These are phyloP conservation scores for Aspergillus clavatus DNA, from an alignment of 2,329 filamentous ascomycete genomes.

Conservation along the genomic window DNA sequence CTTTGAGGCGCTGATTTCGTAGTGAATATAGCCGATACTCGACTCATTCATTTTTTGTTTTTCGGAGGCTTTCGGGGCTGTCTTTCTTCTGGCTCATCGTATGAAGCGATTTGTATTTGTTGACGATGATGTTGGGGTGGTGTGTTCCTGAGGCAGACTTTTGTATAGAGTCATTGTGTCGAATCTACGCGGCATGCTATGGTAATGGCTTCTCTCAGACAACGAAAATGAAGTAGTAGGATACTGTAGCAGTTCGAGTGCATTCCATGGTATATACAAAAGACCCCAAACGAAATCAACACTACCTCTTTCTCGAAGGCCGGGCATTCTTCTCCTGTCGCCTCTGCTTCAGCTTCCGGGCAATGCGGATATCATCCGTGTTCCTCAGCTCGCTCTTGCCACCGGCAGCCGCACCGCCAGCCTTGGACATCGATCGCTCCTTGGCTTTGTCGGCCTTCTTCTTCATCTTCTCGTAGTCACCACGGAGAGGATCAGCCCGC, in stretches of 20 bases:
- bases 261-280: neutral
- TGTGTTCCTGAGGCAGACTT: too few species aligned
- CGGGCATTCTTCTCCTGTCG: constrained; percentile 83
- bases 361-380: constrained; percentile 78
- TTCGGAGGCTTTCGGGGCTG: too few species aligned
- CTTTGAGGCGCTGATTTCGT: too few species aligned
- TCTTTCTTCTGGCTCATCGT: too few species aligned
- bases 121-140: too few species aligned
- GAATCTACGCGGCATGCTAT: too few species aligned
- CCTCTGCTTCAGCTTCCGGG: constrained; percentile 69
- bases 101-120: too few species aligned
- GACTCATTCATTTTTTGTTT: too few species aligned
- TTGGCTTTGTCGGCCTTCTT: constrained; percentile 82
- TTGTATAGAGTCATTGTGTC: too few species aligned
- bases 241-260: neutral
- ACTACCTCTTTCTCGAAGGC: constrained; percentile 59
- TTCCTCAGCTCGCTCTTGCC: constrained; percentile 78
- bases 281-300: neutral
- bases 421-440: constrained; percentile 52
- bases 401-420: constrained; percentile 44
- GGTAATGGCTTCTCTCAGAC: too few species aligned
- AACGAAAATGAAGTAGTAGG: neutral
- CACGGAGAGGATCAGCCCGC: constrained; percentile 83
- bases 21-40: too few species aligned
- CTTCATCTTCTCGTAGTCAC: constrained; percentile 87